Evolutionary conservation across 2,329 filamentous ascomycete genomes (phyloP), one percentile per base, ranked within the genome.

Genomic region (Colletotrichum spaethianum): DNA sequence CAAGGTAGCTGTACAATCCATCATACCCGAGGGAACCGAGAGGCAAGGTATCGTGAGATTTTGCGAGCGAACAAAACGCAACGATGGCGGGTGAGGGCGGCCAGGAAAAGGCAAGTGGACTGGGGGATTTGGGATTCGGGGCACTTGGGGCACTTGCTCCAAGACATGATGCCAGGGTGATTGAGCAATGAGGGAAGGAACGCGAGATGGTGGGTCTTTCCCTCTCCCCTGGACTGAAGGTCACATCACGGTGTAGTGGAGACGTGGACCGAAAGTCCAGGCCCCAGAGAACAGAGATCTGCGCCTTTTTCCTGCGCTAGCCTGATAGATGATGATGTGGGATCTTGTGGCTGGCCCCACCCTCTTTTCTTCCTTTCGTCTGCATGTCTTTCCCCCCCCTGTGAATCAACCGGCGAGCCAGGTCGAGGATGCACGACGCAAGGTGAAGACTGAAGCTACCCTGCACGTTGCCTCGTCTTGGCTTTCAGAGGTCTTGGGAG

Each of bases 221-320:
- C 46, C 56, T 44, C 50, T 72, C n/a, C 69, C 28, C 40, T 72
- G 56, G 67, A 67, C 46, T 38, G 14, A 42, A 40, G 66, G 71
- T 63, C 36, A 26, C 55, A 40, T 63, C 55, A 57, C 36, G 55
- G 55, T 57, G 55, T 40, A 26, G 53, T 56, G 53, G 53, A 14
- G 53, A 38, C 12, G 46, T 69, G 23, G 16, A 28, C 53, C n/a
- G 18, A 64, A 40, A 69, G 66, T 66, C 70, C 62, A 72, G 70
- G 67, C 67, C 59, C 53, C 66, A 53, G 65, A 60, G 60, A 72
- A 70, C 68, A 73, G 70, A 74, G 72, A 74, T 73, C 72, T 74
- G 72, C 72, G 72, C 60, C 56, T 55, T 74, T 72, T 66, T 61
- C 59, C 64, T 42, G 52, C 70, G 65, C 72, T 74, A 74, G 62